phyloP scores from a whole-genome alignment of 257 asterid genomes.

The Solanum boliviense region DNA sequence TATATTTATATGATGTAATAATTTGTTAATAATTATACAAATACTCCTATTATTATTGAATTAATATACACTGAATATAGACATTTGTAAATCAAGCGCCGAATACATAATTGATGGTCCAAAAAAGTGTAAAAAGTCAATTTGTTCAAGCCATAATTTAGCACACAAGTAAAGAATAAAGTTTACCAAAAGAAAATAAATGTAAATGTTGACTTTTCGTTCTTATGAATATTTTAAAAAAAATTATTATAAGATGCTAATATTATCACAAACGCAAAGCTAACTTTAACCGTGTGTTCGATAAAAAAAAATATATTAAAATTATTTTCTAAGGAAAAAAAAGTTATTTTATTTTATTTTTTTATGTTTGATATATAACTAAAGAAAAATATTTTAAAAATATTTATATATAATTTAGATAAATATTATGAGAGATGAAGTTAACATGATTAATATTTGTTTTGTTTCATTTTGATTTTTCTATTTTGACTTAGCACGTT shows the following conservation, averaged over 20 bases:
- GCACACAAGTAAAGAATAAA: neutral
- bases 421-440: too few species aligned
- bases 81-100: neutral
- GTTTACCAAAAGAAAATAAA: neutral
- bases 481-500: too few species aligned
- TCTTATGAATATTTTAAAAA: neutral
- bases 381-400: too few species aligned
- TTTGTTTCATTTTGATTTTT: too few species aligned
- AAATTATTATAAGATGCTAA: neutral
- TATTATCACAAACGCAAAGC: neutral
- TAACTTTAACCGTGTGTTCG: neutral
- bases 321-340: too few species aligned
- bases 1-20: neutral
- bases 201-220: neutral
- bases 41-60: neutral
- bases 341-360: too few species aligned
- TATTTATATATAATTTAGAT: too few species aligned
- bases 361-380: too few species aligned
- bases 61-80: neutral
- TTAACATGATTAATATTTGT: too few species aligned
- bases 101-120: neutral
- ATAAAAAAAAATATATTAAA: too few species aligned
- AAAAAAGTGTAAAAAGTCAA: neutral
- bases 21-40: neutral
- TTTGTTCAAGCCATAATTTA: neutral